phyloP scores from a whole-genome alignment of 192 early-diverging fungal genomes.

The Podila verticillata region DNA sequence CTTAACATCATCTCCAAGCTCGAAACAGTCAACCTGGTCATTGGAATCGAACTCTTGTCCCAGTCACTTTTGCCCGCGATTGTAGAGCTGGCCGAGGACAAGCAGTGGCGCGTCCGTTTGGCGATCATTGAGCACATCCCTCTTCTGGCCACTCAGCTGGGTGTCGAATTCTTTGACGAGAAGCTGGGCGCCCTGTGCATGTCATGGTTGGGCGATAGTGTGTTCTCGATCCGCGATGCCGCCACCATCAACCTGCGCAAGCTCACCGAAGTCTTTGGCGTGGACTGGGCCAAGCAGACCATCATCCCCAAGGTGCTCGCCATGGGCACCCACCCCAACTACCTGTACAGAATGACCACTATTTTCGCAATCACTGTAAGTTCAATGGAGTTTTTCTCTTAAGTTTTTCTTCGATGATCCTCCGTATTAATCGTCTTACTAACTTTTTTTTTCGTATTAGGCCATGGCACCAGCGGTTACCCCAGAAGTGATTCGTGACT shows the following conservation, averaged over 20 bases:
- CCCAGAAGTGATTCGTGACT: conserved; percentile 87
- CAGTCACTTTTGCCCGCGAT: conserved; percentile 98
- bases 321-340: conserved; percentile 92
- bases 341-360: conserved; percentile 98
- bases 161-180: conserved; percentile 97
- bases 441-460: conserved; percentile 48
- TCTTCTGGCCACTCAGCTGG: conserved; percentile 94
- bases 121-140: conserved; percentile 99
- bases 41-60: conserved; percentile 97
- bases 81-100: conserved; percentile 98
- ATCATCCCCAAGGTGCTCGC: conserved; percentile 95
- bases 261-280: conserved; percentile 98
- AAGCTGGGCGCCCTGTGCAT: conserved; percentile 94
- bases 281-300: conserved; percentile 94
- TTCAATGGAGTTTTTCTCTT: neutral
- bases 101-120: conserved; percentile 99
- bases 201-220: conserved; percentile 98
- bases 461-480: conserved; percentile 89
- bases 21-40: conserved; percentile 95
- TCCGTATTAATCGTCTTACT: neutral
- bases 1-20: conserved; percentile 99
- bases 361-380: conserved; percentile 93
- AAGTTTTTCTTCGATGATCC: neutral
- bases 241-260: conserved; percentile 94
- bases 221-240: conserved; percentile 98